Base-by-base conservation (phyloP, 768 basidiomycete species). In the Coprinellus micaceus region DNA sequence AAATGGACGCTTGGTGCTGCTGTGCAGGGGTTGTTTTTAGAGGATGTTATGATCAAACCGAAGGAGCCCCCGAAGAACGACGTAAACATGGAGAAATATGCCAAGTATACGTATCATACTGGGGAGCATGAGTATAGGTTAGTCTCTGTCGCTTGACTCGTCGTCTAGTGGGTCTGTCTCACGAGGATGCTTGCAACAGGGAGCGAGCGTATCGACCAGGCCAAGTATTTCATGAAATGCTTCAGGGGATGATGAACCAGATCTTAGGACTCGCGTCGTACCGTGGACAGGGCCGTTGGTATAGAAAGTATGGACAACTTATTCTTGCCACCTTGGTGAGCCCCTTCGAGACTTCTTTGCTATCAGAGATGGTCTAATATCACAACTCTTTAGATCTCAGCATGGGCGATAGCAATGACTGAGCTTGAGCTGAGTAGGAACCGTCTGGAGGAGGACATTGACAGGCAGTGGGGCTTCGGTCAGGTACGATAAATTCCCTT, bases 401-500 rank as follows among this genome's bases (percentile, higher is more conserved):
- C 54, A 17, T 67, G 66, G 63, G 66, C 64, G 17, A 62, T 67
- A 11, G 44, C 62, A 2, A 65, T 67, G 66, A 67, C 66, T 2
- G 64, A 67, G 41, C 62, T 67, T 0, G 62, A 65, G 26, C 50
- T 67, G 2, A 44, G 39, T 17, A 33, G 61, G 28, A 67, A 67
- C 48, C 37, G 57, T 4, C 45, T 60, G 22, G 52, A 26, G 13
- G 54, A 6, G 25, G 54, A 58, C 36, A 29, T 58, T 19, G 59
- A 64, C 47, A 51, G 50, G 15, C 36, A 65, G 54, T 67, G 66
- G 66, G 64, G 66, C 21, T 67, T 67, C 41, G 64, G 66, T 4
- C 66, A 67, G 59, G 66, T 67, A 52, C 9, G 47, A 9, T 37
- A 37, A 21, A 36, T 21, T 15, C 17, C 12, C 5, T 33, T 37